A percentile compares a stretch with the other conserved stretches of the same genome.
These are phyloP conservation scores for Hansfordia pulvinata DNA, from an alignment of 2,329 filamentous ascomycete genomes.

Conservation along the genomic window DNA sequence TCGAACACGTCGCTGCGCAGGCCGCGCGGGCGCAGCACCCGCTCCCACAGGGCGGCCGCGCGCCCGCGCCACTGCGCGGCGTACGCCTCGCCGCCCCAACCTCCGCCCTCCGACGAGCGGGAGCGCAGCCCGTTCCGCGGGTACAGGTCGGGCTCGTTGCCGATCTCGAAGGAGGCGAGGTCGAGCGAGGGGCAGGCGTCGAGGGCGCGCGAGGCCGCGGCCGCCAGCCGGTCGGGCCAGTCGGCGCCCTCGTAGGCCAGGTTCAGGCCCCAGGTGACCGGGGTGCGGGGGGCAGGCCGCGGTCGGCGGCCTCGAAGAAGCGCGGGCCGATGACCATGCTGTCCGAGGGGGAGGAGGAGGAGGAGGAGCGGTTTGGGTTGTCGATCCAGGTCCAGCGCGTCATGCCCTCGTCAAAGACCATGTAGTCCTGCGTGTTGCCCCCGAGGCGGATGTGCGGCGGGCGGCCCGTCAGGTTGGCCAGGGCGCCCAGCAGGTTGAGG, in stretches of 20 bases:
- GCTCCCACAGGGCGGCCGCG: slow-evolving; percentile 25
- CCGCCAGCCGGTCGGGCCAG: slow-evolving; percentile 25
- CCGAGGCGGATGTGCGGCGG: slow-evolving; percentile 33
- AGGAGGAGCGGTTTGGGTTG: slow-evolving; percentile 22
- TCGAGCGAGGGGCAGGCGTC: slow-evolving; percentile 9
- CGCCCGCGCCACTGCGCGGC: slow-evolving; percentile 29
- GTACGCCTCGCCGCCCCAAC: slow-evolving; percentile 28
- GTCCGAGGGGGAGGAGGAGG: slow-evolving; percentile 25
- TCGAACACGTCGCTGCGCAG: slow-evolving; percentile 30
- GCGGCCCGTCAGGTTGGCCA: slow-evolving; percentile 31
- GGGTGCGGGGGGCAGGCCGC: slow-evolving; percentile 33
- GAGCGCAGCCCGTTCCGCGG: slow-evolving; percentile 27
- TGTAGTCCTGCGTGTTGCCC: slow-evolving; percentile 36
- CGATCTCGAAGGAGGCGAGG: slow-evolving; percentile 15
- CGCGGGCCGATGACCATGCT: slow-evolving; percentile 29
- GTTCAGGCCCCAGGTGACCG: slow-evolving; percentile 34
- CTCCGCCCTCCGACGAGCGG: too few species aligned
- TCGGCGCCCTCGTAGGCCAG: slow-evolving; percentile 29
- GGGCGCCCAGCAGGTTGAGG: slow-evolving; percentile 31
- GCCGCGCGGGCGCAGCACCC: slow-evolving; percentile 26
- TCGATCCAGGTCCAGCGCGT: slow-evolving; percentile 19
- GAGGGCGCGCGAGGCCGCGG: slow-evolving; percentile 19
- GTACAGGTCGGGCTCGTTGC: slow-evolving; percentile 17
- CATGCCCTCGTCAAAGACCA: slow-evolving; percentile 25
- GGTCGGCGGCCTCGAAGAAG: slow-evolving; percentile 30